These are phyloP conservation scores for Myxozyma vanderwaltii DNA, from an alignment of 805 yeast genomes.

Conservation along the genomic window DNA sequence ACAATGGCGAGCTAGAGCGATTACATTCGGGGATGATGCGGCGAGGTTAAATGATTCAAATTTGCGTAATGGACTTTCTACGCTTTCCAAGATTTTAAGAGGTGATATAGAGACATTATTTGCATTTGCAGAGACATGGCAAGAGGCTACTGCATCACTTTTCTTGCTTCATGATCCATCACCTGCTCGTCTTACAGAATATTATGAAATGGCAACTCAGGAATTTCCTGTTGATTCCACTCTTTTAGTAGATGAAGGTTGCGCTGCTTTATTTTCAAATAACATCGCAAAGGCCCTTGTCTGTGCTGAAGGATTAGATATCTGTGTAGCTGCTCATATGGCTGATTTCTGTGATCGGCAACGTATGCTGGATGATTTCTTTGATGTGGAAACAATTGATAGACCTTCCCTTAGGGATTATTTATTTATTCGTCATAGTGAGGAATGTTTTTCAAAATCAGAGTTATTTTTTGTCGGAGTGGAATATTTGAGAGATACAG, in stretches of 20 bases:
- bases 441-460: constrained; percentile 33
- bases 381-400: constrained; percentile 27
- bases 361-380: constrained; percentile 39
- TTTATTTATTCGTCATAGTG: constrained; percentile 37
- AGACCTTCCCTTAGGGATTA: constrained; percentile 35
- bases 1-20: constrained; percentile 39
- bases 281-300: constrained; percentile 33
- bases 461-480: constrained; percentile 37
- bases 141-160: constrained; percentile 40
- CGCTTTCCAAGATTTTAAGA: constrained; percentile 36
- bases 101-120: constrained; percentile 40
- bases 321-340: constrained; percentile 39
- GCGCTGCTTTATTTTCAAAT: constrained; percentile 38
- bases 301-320: constrained; percentile 36
- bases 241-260: constrained; percentile 38
- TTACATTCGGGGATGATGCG: constrained; percentile 32
- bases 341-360: constrained; percentile 39
- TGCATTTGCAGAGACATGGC: constrained; percentile 39
- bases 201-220: constrained; percentile 34
- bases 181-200: constrained; percentile 37
- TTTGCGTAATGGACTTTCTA: constrained; percentile 32
- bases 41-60: constrained; percentile 28
- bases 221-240: constrained; percentile 37
- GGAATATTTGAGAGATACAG: constrained; percentile 35
- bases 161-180: constrained; percentile 40